Conservation (phyloP, 2,329 filamentous ascomycete species). For the Cercospora sojina region DNA sequence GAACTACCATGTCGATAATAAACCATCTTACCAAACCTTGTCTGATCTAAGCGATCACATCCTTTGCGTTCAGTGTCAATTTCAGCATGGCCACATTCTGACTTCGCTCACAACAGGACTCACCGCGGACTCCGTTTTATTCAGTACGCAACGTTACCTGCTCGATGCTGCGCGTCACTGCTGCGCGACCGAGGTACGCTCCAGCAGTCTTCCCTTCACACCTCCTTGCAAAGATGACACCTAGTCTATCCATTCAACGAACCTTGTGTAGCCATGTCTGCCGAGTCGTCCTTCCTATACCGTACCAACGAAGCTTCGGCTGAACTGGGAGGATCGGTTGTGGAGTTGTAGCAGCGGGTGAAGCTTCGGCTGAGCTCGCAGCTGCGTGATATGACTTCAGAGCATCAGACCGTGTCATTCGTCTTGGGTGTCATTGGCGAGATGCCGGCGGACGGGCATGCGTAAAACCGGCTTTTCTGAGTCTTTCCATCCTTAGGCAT, state of each 20-base stretch:
- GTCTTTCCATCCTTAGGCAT: conserved; percentile 7
- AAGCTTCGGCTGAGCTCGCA: conserved; percentile 25
- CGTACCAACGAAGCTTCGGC: conserved; percentile 34
- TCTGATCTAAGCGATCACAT: conserved; percentile 34
- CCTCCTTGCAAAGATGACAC: conserved; percentile 36
- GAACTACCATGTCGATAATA: conserved; percentile 40
- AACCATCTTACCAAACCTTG: conserved; percentile 41
- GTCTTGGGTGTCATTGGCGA: conserved; percentile 38
- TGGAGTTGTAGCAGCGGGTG: conserved; percentile 37
- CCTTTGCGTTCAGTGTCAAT: neutral
- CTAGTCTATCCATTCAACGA: conserved; percentile 45
- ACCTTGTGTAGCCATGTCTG: conserved; percentile 37
- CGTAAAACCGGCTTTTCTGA: conserved; percentile 42
- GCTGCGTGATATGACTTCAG: conserved; percentile 38
- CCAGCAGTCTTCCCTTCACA: neutral
- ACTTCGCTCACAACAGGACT: neutral
- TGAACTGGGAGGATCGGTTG: conserved; percentile 41
- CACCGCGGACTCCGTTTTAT: too few relatives aligned
- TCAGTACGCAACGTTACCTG: too few relatives aligned
- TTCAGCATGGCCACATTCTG: neutral
- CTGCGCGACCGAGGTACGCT: conserved; percentile 1
- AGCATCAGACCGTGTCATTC: conserved; percentile 35
- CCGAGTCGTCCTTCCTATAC: conserved; percentile 42
- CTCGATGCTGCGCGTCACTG: too few relatives aligned
- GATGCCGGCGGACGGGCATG: conserved; percentile 41